These are phyloP conservation scores for Phaeosphaeria sp. DNA, from an alignment of 2,329 filamentous ascomycete genomes.

Conservation along the genomic window DNA sequence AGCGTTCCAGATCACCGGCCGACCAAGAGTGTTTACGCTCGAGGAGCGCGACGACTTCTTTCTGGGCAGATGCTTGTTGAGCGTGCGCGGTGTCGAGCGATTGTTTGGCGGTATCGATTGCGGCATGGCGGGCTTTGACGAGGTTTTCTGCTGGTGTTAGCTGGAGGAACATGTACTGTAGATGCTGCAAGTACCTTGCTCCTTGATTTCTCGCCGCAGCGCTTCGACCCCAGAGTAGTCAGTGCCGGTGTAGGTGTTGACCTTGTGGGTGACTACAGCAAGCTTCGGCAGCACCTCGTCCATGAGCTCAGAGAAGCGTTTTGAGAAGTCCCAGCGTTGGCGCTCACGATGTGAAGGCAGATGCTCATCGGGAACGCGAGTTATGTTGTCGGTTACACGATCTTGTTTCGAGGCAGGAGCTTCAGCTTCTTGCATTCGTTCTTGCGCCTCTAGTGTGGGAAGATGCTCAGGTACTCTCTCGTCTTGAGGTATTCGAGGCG, in stretches of 20 bases:
- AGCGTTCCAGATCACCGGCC: slow-evolving; percentile 85
- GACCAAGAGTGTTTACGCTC: slow-evolving; percentile 95
- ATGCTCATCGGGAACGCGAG: slow-evolving; percentile 46
- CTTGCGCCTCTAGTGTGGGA: slow-evolving; percentile 5
- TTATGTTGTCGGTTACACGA: slow-evolving; percentile 34
- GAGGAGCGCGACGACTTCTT: slow-evolving; percentile 92
- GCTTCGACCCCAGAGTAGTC: slow-evolving; percentile 86
- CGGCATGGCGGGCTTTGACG: slow-evolving; percentile 66
- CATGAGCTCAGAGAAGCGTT: slow-evolving; percentile 76
- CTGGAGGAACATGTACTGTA: not conserved
- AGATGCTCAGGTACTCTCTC: slow-evolving; percentile 3
- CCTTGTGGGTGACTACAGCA: slow-evolving; percentile 81
- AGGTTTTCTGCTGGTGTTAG: slow-evolving; percentile 54
- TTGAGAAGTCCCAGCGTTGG: slow-evolving; percentile 64
- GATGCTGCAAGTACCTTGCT: slow-evolving; percentile 58
- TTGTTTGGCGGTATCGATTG: slow-evolving; percentile 74
- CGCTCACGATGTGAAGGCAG: slow-evolving; percentile 62
- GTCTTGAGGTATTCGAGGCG: slow-evolving; percentile 1
- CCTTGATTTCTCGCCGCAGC: slow-evolving; percentile 79
- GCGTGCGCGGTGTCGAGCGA: slow-evolving; percentile 84
- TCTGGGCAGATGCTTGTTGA: slow-evolving; percentile 85
- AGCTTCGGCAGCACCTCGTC: slow-evolving; percentile 87
- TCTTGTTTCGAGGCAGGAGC: slow-evolving; percentile 9
- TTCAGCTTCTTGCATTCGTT: slow-evolving; percentile 12
- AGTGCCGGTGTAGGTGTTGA: slow-evolving; percentile 91